These are phyloP conservation scores for Debaryomyces castellii DNA, from an alignment of 805 yeast genomes.

Conservation along the genomic window DNA sequence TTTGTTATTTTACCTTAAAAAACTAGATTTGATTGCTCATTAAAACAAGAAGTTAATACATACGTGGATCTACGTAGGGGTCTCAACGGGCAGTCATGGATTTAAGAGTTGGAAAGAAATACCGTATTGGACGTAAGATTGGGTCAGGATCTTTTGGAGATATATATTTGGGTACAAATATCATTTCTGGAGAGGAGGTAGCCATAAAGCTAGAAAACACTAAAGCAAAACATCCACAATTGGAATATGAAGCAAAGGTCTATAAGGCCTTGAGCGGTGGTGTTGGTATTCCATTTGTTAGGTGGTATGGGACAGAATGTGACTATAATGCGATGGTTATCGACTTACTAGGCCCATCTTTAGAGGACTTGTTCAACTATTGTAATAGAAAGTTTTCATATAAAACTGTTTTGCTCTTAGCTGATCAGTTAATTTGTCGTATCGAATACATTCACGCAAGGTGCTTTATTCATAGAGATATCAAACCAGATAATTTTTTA, in stretches of 20 bases:
- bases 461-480: slow-evolving; percentile 83
- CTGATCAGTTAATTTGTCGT: slow-evolving; percentile 92
- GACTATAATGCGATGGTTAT: slow-evolving; percentile 97
- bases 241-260: slow-evolving; percentile 95
- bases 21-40: neutral
- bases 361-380: slow-evolving; percentile 93
- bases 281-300: slow-evolving; percentile 92
- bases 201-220: slow-evolving; percentile 92
- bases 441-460: slow-evolving; percentile 95
- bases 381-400: slow-evolving; percentile 91
- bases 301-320: slow-evolving; percentile 93
- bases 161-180: slow-evolving; percentile 88
- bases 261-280: slow-evolving; percentile 95
- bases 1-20: neutral
- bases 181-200: slow-evolving; percentile 95
- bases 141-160: slow-evolving; percentile 98
- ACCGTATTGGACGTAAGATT: slow-evolving; percentile 89
- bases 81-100: slow-evolving; percentile 4
- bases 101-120: slow-evolving; percentile 73
- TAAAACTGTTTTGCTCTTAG: slow-evolving; percentile 88
- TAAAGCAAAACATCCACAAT: slow-evolving; percentile 92
- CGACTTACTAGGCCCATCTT: slow-evolving; percentile 90
- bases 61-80: neutral
- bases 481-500: slow-evolving; percentile 79
- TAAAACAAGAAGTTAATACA: neutral